phyloP scores from a whole-genome alignment of 192 early-diverging fungal species.

The Gonapodya prolifera region DNA sequence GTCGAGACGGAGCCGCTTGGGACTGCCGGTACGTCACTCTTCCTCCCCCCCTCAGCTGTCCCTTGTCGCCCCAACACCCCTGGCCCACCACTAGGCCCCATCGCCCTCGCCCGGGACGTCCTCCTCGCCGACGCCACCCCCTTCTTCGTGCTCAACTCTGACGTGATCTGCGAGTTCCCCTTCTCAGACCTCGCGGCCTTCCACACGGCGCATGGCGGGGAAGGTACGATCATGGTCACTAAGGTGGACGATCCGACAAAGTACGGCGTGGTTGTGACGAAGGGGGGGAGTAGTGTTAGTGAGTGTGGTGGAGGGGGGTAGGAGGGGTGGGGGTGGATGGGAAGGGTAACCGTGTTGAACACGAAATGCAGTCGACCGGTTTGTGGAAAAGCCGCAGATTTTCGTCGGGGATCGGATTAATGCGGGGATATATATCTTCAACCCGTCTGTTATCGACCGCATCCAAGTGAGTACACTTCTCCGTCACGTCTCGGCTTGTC shows the following conservation, averaged over 20 bases:
- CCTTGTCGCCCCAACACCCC: constrained; percentile 12
- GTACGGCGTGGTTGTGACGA: constrained; percentile 93
- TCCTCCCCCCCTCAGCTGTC: not conserved
- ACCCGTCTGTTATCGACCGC: constrained; percentile 73
- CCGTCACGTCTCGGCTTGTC: not conserved
- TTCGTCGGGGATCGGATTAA: constrained; percentile 98
- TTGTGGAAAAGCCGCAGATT: constrained; percentile 94
- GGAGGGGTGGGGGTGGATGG: too few species aligned
- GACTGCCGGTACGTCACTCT: constrained; percentile 37
- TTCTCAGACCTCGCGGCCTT: constrained; percentile 81
- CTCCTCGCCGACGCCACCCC: constrained; percentile 76
- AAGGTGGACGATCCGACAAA: constrained; percentile 97
- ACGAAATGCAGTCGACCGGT: constrained; percentile 85
- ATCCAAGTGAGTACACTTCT: constrained; percentile 56
- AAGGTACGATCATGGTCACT: constrained; percentile 94
- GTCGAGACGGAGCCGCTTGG: constrained; percentile 95
- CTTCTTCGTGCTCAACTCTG: constrained; percentile 98
- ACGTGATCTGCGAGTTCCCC: constrained; percentile 98
- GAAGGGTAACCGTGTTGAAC: too few species aligned
- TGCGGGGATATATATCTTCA: constrained; percentile 98
- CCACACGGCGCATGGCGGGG: constrained; percentile 79
- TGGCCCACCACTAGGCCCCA: constrained; percentile 54
- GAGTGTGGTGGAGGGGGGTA: too few species aligned
- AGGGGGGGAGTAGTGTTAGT: constrained; percentile 48
- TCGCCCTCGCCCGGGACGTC: constrained; percentile 86